Base-by-base conservation (phyloP, 2,329 filamentous ascomycete species). In the Exophiala sp. region DNA sequence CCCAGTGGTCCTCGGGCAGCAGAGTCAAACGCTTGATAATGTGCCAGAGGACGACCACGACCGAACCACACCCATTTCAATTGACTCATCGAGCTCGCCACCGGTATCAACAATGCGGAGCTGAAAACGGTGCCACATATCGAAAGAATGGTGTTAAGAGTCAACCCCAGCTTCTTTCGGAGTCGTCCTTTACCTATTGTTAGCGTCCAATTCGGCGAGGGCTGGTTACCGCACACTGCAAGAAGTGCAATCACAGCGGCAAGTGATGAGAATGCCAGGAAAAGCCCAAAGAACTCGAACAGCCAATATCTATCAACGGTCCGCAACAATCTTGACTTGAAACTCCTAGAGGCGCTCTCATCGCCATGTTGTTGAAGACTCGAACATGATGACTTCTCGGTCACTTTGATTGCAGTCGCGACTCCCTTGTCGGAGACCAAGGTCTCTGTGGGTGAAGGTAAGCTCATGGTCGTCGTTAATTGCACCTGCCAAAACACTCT, bases 31-130 rank as follows among this genome's bases (percentile, higher is more conserved):
- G 21, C 42, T 21, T 54, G 45, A 29, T 35, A 54, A 20, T 54
- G 21, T 6, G 39, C 42, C 45, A 54, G 34, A 18, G 48, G 48
- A 29, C 36, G 44, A 10, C 33, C 45, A 7, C 33, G 42, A 29
- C 33, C 36, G 39, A 54, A 54, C 51, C 51, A 54, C 7, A 48
- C 14, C 36, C 44, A 54, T 42, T 54, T 49, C 44, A 54, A 14
- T 33, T 54, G 45, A 33, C 45, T 49, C 18, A 44, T 48, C 14
- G 21, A 32, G 45, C 44, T 45, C 4, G 38, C 51, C 5, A 49
- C 45, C 2, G 51, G 51, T 14, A 49, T 54, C 24, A 49, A 32
- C 12, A 54, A 29, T 10, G 41, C 51, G 9, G 51, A 48, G 9
- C 42, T 54, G 29, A 54, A 43, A 5, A 45, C 43, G 8, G 51